Percentiles rank a stretch among this genome's conserved stretches.
These are phyloP conservation scores for Rosa multiflora DNA, from an alignment of 306 rosid genomes.

Conservation along the genomic window DNA sequence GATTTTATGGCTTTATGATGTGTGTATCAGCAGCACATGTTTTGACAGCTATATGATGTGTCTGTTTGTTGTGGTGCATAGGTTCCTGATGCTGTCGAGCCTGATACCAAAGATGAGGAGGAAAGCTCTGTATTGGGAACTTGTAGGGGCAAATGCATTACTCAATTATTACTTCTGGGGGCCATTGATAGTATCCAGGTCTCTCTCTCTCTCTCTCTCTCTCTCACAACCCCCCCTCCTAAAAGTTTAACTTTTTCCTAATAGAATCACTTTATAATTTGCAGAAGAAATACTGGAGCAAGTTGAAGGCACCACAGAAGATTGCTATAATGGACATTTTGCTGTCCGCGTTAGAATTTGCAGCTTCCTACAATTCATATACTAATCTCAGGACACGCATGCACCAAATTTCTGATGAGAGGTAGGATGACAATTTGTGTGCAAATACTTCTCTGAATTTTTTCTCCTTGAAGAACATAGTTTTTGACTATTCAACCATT, in stretches of 20 bases:
- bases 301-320: constrained; percentile 70
- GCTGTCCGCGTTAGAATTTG: constrained; percentile 80
- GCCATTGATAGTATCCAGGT: constrained; percentile 96
- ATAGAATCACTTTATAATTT: constrained; percentile 29
- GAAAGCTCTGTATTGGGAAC: constrained; percentile 71
- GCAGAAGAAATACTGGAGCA: constrained; percentile 96
- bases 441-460: constrained; percentile 17
- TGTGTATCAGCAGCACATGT: neutral
- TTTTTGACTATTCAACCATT: constrained; percentile 29
- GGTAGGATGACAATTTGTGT: constrained; percentile 42
- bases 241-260: constrained; percentile 15
- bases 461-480: constrained; percentile 18
- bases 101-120: constrained; percentile 67
- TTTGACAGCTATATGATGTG: neutral
- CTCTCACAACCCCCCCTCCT: neutral
- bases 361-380: constrained; percentile 89
- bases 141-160: constrained; percentile 91
- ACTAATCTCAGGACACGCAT: constrained; percentile 84
- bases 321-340: constrained; percentile 78
- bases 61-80: constrained; percentile 34
- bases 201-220: constrained; percentile 32
- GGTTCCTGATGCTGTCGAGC: constrained; percentile 69
- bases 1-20: constrained; percentile 8
- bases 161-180: constrained; percentile 85
- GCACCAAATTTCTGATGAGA: constrained; percentile 80